phyloP scores from a whole-genome alignment of 2,329 filamentous ascomycete genomes.

The Tolypocladium ovalisporum region DNA sequence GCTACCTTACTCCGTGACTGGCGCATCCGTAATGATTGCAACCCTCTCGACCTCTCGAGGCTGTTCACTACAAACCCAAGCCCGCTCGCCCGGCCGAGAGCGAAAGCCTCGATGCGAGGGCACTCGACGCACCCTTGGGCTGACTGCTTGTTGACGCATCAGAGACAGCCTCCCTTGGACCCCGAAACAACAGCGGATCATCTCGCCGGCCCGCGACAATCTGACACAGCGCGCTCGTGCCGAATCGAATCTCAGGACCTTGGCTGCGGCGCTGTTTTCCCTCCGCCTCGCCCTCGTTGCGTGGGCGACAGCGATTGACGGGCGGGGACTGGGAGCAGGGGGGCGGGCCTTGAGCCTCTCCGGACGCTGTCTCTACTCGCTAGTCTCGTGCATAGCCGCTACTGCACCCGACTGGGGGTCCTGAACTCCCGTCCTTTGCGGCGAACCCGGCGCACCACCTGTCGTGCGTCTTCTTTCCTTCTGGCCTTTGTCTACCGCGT shows the following conservation, averaged over 20 bases:
- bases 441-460: background rate
- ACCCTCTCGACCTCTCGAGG: background rate
- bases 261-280: background rate
- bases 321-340: background rate
- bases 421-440: background rate
- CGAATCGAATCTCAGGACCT: background rate
- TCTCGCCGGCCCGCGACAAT: constrained; percentile 1
- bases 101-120: too few species aligned
- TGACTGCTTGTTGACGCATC: background rate
- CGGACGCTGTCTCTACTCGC: background rate
- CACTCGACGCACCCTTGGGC: background rate
- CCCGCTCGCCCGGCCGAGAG: background rate
- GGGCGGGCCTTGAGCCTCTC: background rate
- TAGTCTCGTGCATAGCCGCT: background rate
- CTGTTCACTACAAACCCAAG: background rate
- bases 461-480: background rate
- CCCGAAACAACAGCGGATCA: background rate
- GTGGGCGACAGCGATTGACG: background rate
- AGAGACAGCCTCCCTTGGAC: background rate
- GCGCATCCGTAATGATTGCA: background rate
- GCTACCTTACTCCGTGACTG: too few species aligned
- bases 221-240: constrained; percentile 1
- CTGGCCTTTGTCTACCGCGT: background rate
- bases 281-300: background rate
- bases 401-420: background rate